Conservation (phyloP, 495 filamentous ascomycete species). For the Annulohypoxylon nitens region DNA sequence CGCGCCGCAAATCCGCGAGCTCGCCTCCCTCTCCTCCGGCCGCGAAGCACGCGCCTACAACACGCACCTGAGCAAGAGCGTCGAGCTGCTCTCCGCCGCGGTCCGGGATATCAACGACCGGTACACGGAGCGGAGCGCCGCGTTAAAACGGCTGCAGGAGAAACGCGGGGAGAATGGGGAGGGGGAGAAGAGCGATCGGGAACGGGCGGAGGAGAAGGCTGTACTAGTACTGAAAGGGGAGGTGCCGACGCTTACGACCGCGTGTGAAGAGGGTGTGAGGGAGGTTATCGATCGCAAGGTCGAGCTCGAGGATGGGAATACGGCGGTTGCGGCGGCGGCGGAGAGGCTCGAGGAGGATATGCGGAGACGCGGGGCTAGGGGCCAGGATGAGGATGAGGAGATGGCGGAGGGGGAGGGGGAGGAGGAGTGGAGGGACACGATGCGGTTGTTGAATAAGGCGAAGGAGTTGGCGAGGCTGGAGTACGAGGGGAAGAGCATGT, state of each 20-base stretch:
- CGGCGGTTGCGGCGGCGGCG: slow-evolving; percentile 56
- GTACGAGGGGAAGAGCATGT: slow-evolving; percentile 56
- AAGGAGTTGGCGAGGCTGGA: slow-evolving; percentile 52
- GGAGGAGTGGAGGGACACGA: slow-evolving; percentile 47
- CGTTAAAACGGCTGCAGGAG: slow-evolving; percentile 52
- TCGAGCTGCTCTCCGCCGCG: slow-evolving; percentile 52
- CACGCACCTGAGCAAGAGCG: slow-evolving; percentile 55
- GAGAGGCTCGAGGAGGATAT: slow-evolving; percentile 63
- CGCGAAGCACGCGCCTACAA: slow-evolving; percentile 54
- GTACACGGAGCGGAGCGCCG: slow-evolving; percentile 60
- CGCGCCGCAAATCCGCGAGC: slow-evolving; percentile 44
- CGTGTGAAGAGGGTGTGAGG: slow-evolving; percentile 60
- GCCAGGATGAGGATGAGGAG: slow-evolving; percentile 47
- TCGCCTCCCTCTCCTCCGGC: slow-evolving; percentile 51
- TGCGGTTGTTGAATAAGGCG: slow-evolving; percentile 54
- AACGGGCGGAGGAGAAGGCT: slow-evolving; percentile 56
- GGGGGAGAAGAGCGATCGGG: slow-evolving; percentile 54
- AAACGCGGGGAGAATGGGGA: slow-evolving; percentile 51
- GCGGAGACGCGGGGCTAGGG: slow-evolving; percentile 55
- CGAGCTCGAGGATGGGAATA: slow-evolving; percentile 61
- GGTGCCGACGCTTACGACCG: slow-evolving; percentile 55
- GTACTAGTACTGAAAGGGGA: slow-evolving; percentile 53
- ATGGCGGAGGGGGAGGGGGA: slow-evolving; percentile 45
- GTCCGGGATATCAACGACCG: slow-evolving; percentile 67
- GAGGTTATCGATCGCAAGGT: slow-evolving; percentile 60